Conservation (phyloP, 2,329 filamentous ascomycete species). For the Dactylonectria estremocensis region DNA sequence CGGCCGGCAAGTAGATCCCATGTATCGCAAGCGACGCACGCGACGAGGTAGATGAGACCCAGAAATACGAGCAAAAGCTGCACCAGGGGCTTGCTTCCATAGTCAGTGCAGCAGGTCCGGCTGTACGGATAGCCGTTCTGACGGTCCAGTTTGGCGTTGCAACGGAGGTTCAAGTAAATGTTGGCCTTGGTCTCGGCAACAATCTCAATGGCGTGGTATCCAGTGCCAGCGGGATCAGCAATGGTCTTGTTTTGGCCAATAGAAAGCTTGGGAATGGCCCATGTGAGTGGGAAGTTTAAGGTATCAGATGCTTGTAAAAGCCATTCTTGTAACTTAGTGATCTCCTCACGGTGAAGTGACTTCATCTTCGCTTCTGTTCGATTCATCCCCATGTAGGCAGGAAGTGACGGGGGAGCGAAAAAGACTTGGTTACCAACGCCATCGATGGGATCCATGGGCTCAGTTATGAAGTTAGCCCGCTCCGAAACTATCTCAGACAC, state of each 20-base stretch:
- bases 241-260: slow-evolving; percentile 38
- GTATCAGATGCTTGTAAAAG: slow-evolving; percentile 32
- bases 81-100: slow-evolving; percentile 49
- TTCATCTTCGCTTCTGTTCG: background rate
- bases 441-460: slow-evolving; percentile 42
- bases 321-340: slow-evolving; percentile 41
- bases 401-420: slow-evolving; percentile 43
- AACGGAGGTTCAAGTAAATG: slow-evolving; percentile 68
- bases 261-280: slow-evolving; percentile 39
- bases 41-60: slow-evolving; percentile 38
- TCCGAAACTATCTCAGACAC: slow-evolving; percentile 37
- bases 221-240: slow-evolving; percentile 40
- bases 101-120: slow-evolving; percentile 68
- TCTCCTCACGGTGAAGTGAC: slow-evolving; percentile 10
- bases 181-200: slow-evolving; percentile 52
- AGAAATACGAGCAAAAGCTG: slow-evolving; percentile 43
- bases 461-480: slow-evolving; percentile 37
- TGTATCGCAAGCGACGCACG: slow-evolving; percentile 36
- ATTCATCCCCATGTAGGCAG: slow-evolving; percentile 37
- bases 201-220: slow-evolving; percentile 51
- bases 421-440: slow-evolving; percentile 49
- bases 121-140: slow-evolving; percentile 59
- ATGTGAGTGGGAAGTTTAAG: slow-evolving; percentile 39
- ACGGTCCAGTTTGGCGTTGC: slow-evolving; percentile 58
- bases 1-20: slow-evolving; percentile 32